phyloP scores from a whole-genome alignment of 176 grass and related monocot genomes.

The Secale cereale region DNA sequence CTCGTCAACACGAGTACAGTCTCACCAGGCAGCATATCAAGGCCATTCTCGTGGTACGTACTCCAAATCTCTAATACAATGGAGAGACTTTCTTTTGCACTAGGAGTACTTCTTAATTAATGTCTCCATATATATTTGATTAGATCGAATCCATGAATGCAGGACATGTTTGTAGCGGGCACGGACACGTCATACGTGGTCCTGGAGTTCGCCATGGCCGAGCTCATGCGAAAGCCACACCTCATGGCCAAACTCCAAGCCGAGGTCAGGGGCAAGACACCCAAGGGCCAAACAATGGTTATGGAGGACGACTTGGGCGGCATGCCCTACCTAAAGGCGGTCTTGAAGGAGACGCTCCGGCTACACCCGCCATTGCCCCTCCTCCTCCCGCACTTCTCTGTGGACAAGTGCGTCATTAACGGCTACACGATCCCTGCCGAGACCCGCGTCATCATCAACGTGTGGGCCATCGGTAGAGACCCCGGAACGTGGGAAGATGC shows the following conservation, averaged over 20 bases:
- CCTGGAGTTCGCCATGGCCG: background rate
- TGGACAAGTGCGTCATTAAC: background rate
- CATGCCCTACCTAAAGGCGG: background rate
- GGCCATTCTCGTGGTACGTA: background rate
- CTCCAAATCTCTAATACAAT: no score
- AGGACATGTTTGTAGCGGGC: background rate
- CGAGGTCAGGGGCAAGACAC: background rate
- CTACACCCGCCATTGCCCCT: background rate
- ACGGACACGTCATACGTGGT: constrained; percentile 1
- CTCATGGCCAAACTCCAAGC: constrained; percentile 6
- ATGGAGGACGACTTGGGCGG: background rate
- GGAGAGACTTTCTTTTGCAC: background rate
- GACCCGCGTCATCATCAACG: background rate
- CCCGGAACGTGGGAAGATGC: background rate
- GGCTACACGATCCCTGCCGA: background rate
- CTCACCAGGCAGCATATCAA: constrained; percentile 1
- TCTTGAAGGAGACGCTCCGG: background rate
- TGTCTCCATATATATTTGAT: no score
- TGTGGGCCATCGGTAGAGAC: background rate
- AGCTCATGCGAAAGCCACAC: background rate
- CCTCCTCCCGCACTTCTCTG: background rate
- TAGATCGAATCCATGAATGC: background rate
- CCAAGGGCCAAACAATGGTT: background rate
- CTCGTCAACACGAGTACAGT: background rate
- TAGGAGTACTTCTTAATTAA: no score